Evolutionary conservation across 768 basidiomycete genomes (phyloP).

Genomic region (Strobilomyces echinocephalus): DNA sequence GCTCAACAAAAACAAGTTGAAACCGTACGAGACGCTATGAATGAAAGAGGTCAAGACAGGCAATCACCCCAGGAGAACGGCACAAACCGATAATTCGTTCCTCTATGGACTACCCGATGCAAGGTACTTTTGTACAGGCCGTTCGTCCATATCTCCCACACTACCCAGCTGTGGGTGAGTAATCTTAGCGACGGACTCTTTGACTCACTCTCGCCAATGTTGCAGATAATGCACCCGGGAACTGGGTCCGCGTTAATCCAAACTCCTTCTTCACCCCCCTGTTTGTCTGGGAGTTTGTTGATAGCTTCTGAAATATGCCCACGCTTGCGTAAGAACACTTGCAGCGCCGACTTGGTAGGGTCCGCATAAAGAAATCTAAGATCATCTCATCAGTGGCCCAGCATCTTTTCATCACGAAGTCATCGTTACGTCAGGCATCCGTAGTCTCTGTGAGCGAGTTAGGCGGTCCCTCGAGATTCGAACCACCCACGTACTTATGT

Average conservation of each 20-base stretch:
- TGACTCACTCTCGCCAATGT: slow-evolving; percentile 81
- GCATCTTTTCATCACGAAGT: background rate
- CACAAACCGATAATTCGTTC: slow-evolving; percentile 57
- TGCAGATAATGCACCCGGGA: slow-evolving; percentile 80
- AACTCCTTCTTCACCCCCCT: slow-evolving; percentile 51
- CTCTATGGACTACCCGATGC: slow-evolving; percentile 81
- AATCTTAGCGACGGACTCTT: background rate
- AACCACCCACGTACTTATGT: slow-evolving; percentile 60
- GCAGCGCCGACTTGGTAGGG: slow-evolving; percentile 71
- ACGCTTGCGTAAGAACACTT: slow-evolving; percentile 63
- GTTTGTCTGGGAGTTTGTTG: slow-evolving; percentile 43
- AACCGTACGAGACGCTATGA: slow-evolving; percentile 64
- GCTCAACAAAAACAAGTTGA: background rate
- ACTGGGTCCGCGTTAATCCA: slow-evolving; percentile 89
- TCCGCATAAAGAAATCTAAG: slow-evolving; percentile 84
- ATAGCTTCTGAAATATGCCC: slow-evolving; percentile 28
- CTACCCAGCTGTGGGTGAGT: slow-evolving; percentile 32
- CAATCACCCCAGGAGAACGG: background rate
- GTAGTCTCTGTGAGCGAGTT: slow-evolving; percentile 59
- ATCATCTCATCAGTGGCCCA: slow-evolving; percentile 7
- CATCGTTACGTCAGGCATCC: slow-evolving; percentile 75
- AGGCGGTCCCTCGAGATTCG: background rate
- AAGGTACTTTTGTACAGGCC: slow-evolving; percentile 84
- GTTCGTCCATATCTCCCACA: slow-evolving; percentile 92
- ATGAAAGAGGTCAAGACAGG: slow-evolving; percentile 5